Evolutionary conservation across 2,329 filamentous ascomycete species (phyloP), one percentile per base, ranked within the genome.

Genomic region (Microsporum audouinii): DNA sequence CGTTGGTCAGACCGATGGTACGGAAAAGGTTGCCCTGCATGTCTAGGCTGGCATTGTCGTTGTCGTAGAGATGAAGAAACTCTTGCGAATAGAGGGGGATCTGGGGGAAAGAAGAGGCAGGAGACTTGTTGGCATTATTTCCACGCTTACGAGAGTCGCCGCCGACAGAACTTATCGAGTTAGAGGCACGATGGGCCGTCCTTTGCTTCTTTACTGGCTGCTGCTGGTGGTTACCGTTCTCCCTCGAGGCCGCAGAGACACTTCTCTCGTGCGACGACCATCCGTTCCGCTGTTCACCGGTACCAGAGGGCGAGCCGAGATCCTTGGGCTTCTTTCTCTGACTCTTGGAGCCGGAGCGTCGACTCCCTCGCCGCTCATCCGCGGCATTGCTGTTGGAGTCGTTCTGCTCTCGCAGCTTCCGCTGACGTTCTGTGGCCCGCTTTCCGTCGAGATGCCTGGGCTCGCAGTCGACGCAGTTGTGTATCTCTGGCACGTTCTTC

Each of bases 381-480:
- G 49, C 29, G 29, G 23, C 27, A 29, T 34, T 53, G 27, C 12
- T 31, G 49, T 33, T 31, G 63, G 83, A 79, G 63, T 80, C 79
- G 64, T 77, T 80, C 66, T 80, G 76, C 67, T 83, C 80, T 63
- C 87, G 80, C 63, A 84, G 83, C 61, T 80, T 76, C 65, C 77
- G 78, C 69, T 89, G 86, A 71, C 87, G 84, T 69, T 91, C 88
- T 65, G 84, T 84, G 63, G 94, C 92, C 68, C 84, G 82, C 70
- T 86, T 84, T 58, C 80, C 78, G 71, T 97, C 88, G 68, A 96
- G 76, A 56, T 78, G 76, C 64, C 91, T 83, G 17, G 91, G 91
- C 63, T 88, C 84, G 78, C 94, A 99, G 68, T 96, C 90, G 69
- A 85, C 84, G 77, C 94, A 99, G 61, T 87, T 89, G 77, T 99